phyloP scores from a whole-genome alignment of 371 early-diverging fungal species.

The Saksenaea vasiformis region DNA sequence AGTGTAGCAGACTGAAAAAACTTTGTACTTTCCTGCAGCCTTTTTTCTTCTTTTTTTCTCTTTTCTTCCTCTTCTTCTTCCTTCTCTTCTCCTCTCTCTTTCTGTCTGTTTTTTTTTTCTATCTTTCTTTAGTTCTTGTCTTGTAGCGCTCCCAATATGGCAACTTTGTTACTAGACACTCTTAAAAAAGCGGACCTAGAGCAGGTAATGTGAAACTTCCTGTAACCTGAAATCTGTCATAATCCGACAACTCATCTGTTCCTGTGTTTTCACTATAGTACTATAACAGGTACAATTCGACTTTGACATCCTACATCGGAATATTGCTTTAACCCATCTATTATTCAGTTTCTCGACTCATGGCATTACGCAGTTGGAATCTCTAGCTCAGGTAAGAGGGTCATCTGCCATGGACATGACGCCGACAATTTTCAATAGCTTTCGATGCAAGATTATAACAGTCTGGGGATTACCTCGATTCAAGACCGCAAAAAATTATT shows the following conservation, averaged over 20 bases:
- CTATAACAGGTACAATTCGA: not conserved
- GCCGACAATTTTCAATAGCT: conserved; percentile 39
- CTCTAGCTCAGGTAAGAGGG: conserved; percentile 53
- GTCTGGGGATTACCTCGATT: conserved; percentile 75
- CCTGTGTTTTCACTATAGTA: not conserved
- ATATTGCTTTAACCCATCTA: not conserved
- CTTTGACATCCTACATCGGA: not conserved
- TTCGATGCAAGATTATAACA: conserved; percentile 82
- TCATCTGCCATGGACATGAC: conserved; percentile 1
- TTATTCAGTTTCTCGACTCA: conserved; percentile 54
- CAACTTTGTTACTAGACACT: conserved; percentile 22
- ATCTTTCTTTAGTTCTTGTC: too few species aligned
- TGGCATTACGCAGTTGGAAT: conserved; percentile 63
- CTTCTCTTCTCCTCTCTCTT: not conserved
- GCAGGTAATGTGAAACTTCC: conserved; percentile 7
- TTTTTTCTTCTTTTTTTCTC: conserved; percentile 8
- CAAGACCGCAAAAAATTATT: conserved; percentile 78
- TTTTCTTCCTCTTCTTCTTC: conserved; percentile 1
- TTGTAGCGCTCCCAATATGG: not conserved
- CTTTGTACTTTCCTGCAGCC: conserved; percentile 5
- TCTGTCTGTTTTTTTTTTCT: too few species aligned
- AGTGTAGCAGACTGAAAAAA: conserved; percentile 7
- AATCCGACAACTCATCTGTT: not conserved
- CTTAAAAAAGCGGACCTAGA: conserved; percentile 26
- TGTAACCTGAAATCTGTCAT: conserved; percentile 9